Percentiles rank a stretch among this genome's conserved stretches.
These are phyloP conservation scores for Colletotrichum sublineola DNA, from an alignment of 2,329 filamentous ascomycete genomes.

Conservation along the genomic window DNA sequence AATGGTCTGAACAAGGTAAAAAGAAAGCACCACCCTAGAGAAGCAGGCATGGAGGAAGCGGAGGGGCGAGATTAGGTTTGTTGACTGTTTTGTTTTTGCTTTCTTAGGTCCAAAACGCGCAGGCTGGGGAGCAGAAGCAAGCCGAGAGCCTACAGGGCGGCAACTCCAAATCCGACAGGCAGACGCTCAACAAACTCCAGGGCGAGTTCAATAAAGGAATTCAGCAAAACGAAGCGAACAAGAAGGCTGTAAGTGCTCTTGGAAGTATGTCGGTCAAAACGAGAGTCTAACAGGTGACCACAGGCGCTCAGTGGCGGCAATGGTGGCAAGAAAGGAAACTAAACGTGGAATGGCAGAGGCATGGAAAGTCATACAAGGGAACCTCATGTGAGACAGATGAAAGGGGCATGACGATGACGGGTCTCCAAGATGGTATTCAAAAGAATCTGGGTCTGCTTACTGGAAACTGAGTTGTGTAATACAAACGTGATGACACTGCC, in stretches of 20 bases:
- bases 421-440: background rate
- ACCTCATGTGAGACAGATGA: background rate
- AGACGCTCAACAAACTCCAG: slow-evolving; percentile 6
- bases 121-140: slow-evolving; percentile 19
- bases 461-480: no score
- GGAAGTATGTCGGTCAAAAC: rapidly evolving
- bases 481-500: no score
- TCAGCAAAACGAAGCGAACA: slow-evolving; percentile 24
- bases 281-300: background rate
- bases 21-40: no score
- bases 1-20: slow-evolving; percentile 29
- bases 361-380: no score
- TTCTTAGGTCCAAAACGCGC: slow-evolving; percentile 30
- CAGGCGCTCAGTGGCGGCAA: slow-evolving; percentile 1
- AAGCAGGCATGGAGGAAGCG: no score
- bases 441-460: background rate
- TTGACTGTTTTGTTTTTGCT: background rate
- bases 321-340: slow-evolving; percentile 2
- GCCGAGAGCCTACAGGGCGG: slow-evolving; percentile 19
- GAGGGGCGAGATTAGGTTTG: background rate
- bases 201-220: slow-evolving; percentile 8
- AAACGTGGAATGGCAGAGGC: background rate
- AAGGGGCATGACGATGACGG: background rate
- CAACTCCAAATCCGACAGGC: slow-evolving; percentile 3
- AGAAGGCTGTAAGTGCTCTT: slow-evolving; percentile 10